Conservation (phyloP, 2,329 filamentous ascomycete species). For the Aureobasidium namibiae region DNA sequence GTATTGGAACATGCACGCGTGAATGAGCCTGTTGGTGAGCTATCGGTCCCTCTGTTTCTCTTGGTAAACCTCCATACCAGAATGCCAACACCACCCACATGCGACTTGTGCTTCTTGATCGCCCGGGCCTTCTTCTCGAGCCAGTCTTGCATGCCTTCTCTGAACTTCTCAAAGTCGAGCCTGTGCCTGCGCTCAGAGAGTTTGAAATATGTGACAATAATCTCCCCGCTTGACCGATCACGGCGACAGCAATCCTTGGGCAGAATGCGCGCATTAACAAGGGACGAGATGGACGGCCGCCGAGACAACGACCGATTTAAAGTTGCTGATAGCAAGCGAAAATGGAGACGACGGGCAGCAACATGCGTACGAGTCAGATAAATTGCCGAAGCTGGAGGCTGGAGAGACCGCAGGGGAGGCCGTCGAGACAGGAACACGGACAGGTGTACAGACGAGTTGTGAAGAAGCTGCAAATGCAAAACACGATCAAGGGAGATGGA, state of each 20-base stretch:
- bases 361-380: constrained; percentile 60
- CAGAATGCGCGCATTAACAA: constrained; percentile 57
- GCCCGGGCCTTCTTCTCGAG: constrained; percentile 39
- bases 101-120: constrained; percentile 29
- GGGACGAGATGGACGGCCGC: constrained; percentile 50
- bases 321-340: constrained; percentile 57
- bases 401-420: constrained; percentile 50
- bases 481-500: constrained; percentile 56
- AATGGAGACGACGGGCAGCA: constrained; percentile 54
- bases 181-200: constrained; percentile 55
- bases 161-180: constrained; percentile 59
- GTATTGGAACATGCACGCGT: constrained; percentile 34
- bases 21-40: constrained; percentile 14
- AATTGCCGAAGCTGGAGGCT: constrained; percentile 57
- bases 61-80: constrained; percentile 33
- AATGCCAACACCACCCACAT: constrained; percentile 31
- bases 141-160: constrained; percentile 58
- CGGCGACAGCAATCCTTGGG: constrained; percentile 50
- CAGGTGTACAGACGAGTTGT: constrained; percentile 46
- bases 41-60: constrained; percentile 36
- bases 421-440: constrained; percentile 49
- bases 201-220: constrained; percentile 23
- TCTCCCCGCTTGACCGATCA: constrained; percentile 26
- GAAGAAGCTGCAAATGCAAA: constrained; percentile 55
- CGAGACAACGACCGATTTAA: constrained; percentile 53